phyloP scores from a whole-genome alignment of 441 rosid species.

The Dalechampia spathulata region DNA sequence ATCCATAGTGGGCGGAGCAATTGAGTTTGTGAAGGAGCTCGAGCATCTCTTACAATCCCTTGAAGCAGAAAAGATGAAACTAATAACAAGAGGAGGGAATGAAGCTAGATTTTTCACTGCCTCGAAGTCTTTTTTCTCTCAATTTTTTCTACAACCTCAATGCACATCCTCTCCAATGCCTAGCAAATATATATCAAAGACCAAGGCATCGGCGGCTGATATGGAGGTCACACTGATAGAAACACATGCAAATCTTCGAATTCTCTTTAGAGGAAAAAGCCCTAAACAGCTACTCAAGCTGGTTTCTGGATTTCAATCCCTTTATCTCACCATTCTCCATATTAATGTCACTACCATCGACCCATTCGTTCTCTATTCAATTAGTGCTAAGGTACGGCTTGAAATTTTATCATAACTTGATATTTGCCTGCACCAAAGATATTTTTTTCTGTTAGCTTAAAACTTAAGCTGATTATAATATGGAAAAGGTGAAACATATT shows the following conservation, averaged over 20 bases:
- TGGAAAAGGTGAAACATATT: too few relatives aligned
- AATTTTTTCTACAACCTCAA: conserved; percentile 45
- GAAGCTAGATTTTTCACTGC: conserved; percentile 7
- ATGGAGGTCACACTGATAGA: conserved; percentile 78
- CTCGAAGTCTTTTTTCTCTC: conserved; percentile 40
- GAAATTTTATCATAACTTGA: too few relatives aligned
- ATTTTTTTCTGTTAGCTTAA: too few relatives aligned
- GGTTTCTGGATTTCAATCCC: conserved; percentile 55
- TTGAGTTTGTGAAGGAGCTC: conserved; percentile 81
- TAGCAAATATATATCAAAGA: conserved; percentile 30
- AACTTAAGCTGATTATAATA: too few relatives aligned
- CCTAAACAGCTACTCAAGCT: conserved; percentile 49
- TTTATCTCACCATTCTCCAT: conserved; percentile 72
- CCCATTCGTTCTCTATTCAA: conserved; percentile 59
- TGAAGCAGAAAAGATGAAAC: conserved; percentile 52
- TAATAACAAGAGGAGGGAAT: conserved; percentile 7
- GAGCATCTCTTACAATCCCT: conserved; percentile 65
- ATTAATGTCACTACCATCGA: conserved; percentile 58
- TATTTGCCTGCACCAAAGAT: too few relatives aligned
- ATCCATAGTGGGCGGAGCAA: conserved; percentile 83
- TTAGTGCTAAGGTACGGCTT: conserved; percentile 93
- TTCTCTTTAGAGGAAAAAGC: conserved; percentile 48
- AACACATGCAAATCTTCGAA: conserved; percentile 74
- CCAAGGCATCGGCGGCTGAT: conserved; percentile 48
- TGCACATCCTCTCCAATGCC: conserved; percentile 47